A percentile compares a stretch with the other conserved stretches of the same genome.
phyloP scores from a whole-genome alignment of 2,329 filamentous ascomycete species.

The Alternaria hordeiaustralica region DNA sequence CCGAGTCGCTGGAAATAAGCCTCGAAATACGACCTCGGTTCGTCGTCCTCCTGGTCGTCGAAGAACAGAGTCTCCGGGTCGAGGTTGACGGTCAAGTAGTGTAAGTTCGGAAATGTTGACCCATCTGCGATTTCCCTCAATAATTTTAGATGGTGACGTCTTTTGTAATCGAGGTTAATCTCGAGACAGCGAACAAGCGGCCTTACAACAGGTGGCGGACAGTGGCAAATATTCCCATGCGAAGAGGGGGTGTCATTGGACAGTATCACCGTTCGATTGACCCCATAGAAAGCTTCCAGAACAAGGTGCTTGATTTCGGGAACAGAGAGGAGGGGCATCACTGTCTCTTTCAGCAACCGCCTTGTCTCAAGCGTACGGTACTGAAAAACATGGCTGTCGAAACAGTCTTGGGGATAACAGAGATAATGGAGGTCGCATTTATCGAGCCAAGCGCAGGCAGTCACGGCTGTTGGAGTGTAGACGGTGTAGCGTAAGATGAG shows the following conservation, averaged over 20 bases:
- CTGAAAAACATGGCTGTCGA: background rate
- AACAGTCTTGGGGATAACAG: background rate
- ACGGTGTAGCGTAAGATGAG: background rate
- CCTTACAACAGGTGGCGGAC: background rate
- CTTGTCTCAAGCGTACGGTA: background rate
- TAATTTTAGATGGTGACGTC: background rate
- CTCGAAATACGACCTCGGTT: background rate
- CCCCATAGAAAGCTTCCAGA: background rate
- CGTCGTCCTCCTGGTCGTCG: background rate
- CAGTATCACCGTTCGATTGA: background rate
- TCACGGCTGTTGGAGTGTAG: background rate
- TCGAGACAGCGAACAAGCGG: background rate
- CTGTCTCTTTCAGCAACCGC: background rate
- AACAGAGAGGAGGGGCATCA: background rate
- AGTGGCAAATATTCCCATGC: background rate
- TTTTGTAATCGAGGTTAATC: background rate
- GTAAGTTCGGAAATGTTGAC: background rate
- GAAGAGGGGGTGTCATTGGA: background rate
- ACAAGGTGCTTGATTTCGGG: background rate
- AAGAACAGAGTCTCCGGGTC: background rate
- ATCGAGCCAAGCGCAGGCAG: background rate
- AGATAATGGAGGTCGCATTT: background rate
- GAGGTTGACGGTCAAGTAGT: background rate
- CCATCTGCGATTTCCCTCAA: background rate
- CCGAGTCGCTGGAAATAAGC: background rate